Evolutionary conservation across 768 basidiomycete genomes (phyloP), one percentile per base, ranked within the genome.

Genomic region (Tylopilus vinaceipallidus): DNA sequence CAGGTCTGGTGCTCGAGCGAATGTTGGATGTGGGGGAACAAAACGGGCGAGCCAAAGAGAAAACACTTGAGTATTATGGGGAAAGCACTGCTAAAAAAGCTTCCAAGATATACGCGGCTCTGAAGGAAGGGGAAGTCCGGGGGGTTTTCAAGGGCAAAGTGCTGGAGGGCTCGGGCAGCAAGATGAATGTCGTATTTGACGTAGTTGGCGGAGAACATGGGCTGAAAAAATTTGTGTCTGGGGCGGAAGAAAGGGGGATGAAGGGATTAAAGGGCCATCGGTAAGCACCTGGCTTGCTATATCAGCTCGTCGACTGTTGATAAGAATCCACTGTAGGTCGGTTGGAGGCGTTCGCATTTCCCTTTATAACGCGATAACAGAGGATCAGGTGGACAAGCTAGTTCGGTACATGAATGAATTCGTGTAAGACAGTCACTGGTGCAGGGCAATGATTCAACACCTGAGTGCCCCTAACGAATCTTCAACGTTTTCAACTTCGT

Each of bases 161-260:
- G 17, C 75, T 80, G 61, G 75, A 78, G 49, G 86, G 82, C 6
- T 82, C 84, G 41, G 79, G 87, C 52, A 98, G 95, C 69, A 88
- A 89, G 83, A 98, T 98, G 95, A 99, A 99, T 65, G 77, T 91
- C 14, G 89, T 91, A 1, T 98, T 98, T 69, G 80, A 82, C 45
- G 73, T 95, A 12, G 55, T 82, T 12, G 88, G 84, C 0, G 87
- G 83, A 0, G 84, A 89, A n/a, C 86, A 78, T 1, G 77, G 75
- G 17, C 76, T 97, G 67, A 80, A 81, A 59, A 69, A 73, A 58
- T 98, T 98, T 67, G 65, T 98, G 56, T 75, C 78, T 17, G 91
- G 88, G 10, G 95, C 95, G 0, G 87, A 92, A 62, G 75, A 73
- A 57, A 73, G 68, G 49, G 91, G 89, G 0, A 84, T 98, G 80